Evolutionary conservation across 2,329 filamentous ascomycete genomes (phyloP).

Genomic region (Pseudogymnoascus verrucosus): DNA sequence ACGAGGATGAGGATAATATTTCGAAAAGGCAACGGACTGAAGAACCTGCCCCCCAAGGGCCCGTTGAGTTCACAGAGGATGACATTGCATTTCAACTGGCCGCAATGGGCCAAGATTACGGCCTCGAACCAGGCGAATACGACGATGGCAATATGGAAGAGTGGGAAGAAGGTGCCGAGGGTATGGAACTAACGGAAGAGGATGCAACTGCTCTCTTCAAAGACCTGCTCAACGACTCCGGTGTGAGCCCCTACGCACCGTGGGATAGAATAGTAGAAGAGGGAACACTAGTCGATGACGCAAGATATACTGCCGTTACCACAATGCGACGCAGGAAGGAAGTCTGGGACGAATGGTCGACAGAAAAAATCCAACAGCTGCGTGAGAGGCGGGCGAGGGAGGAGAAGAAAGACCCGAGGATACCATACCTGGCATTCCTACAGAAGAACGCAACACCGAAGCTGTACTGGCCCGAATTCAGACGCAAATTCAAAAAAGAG

Average conservation of each 20-base stretch:
- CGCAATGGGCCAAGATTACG: constrained; percentile 81
- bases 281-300: constrained; percentile 72
- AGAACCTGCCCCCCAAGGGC: constrained; percentile 33
- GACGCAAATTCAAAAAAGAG: constrained; percentile 80
- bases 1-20: constrained; percentile 41
- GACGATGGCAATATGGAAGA: constrained; percentile 53
- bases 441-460: constrained; percentile 78
- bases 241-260: constrained; percentile 77
- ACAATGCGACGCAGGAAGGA: constrained; percentile 78
- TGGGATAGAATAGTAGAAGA: constrained; percentile 89
- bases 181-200: constrained; percentile 60
- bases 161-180: constrained; percentile 66
- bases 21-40: constrained; percentile 43
- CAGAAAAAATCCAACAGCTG: constrained; percentile 63
- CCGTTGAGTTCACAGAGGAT: constrained; percentile 82
- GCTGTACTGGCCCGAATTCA: constrained; percentile 96
- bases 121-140: constrained; percentile 68
- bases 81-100: constrained; percentile 90
- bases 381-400: constrained; percentile 66
- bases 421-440: constrained; percentile 75
- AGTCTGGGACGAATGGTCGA: constrained; percentile 76
- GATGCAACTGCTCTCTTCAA: constrained; percentile 75
- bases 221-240: constrained; percentile 74
- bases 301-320: constrained; percentile 73
- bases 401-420: constrained; percentile 73